A percentile compares a stretch with the other conserved stretches of the same genome.
These are phyloP conservation scores for Smittium culicis DNA, from an alignment of 371 early-diverging fungal genomes.

Conservation along the genomic window DNA sequence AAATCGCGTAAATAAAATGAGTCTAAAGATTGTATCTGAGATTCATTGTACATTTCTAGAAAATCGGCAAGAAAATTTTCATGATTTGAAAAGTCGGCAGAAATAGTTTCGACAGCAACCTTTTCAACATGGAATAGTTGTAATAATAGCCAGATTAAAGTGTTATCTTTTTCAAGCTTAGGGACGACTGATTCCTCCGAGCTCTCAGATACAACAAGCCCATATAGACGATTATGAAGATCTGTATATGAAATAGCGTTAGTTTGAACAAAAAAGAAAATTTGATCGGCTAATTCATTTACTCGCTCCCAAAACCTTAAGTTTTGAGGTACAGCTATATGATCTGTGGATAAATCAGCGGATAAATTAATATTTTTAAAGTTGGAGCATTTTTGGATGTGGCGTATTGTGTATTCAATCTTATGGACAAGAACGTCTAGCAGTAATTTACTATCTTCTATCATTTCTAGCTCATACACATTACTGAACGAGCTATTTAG, in stretches of 20 bases:
- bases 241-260: slow-evolving; percentile 50
- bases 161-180: slow-evolving; percentile 52
- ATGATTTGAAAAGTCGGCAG: slow-evolving; percentile 49
- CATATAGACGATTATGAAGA: slow-evolving; percentile 45
- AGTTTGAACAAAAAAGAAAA: slow-evolving; percentile 56
- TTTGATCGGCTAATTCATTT: slow-evolving; percentile 62
- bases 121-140: slow-evolving; percentile 48
- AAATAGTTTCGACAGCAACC: slow-evolving; percentile 16
- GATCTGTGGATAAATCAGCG: slow-evolving; percentile 12
- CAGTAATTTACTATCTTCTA: slow-evolving; percentile 29
- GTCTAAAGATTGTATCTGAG: slow-evolving; percentile 54
- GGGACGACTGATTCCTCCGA: slow-evolving; percentile 33
- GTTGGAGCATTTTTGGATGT: slow-evolving; percentile 44
- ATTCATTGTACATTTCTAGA: slow-evolving; percentile 54
- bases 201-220: slow-evolving; percentile 41
- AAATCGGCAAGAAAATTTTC: slow-evolving; percentile 56
- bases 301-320: slow-evolving; percentile 57
- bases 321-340: slow-evolving; percentile 42
- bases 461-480: neutral
- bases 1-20: slow-evolving; percentile 62
- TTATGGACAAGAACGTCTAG: slow-evolving; percentile 53
- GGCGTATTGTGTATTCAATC: slow-evolving; percentile 47
- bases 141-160: slow-evolving; percentile 53
- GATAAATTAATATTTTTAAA: slow-evolving; percentile 30
- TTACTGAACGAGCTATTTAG: too few species aligned